Conservation (phyloP, 768 basidiomycete genomes). For the Trametes cubensis region DNA sequence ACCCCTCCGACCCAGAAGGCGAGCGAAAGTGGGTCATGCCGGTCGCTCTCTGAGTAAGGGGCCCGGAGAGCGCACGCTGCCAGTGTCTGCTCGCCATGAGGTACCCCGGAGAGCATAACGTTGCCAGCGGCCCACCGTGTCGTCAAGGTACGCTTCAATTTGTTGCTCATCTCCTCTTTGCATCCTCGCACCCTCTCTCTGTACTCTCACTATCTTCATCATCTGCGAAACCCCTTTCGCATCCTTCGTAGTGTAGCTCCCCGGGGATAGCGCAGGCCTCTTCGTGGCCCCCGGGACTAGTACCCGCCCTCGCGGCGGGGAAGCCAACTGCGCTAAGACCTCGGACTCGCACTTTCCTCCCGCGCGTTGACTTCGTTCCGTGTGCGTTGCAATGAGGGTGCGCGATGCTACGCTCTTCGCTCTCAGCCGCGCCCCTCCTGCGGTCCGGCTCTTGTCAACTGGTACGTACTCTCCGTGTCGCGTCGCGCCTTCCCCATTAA, state of each 20-base stretch:
- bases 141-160: background rate
- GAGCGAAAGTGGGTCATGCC: too few relatives aligned
- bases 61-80: too few relatives aligned
- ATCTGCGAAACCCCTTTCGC: too few relatives aligned
- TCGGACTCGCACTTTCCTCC: background rate
- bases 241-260: background rate
- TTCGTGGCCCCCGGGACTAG: conserved; percentile 10
- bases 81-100: too few relatives aligned
- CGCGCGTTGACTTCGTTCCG: background rate
- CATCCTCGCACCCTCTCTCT: background rate
- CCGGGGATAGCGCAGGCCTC: conserved; percentile 9
- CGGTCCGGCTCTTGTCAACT: background rate
- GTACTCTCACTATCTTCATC: background rate
- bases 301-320: conserved; percentile 10
- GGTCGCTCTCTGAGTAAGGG: too few relatives aligned
- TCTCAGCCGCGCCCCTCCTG: too few relatives aligned
- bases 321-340: conserved; percentile 15
- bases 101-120: too few relatives aligned
- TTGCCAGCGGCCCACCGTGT: background rate
- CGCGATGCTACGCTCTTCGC: background rate
- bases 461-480: background rate
- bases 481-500: background rate
- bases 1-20: too few relatives aligned
- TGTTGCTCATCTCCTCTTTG: too few relatives aligned
- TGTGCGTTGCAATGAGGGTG: background rate